Base-by-base conservation (phyloP, 108 stramenopile species). In the Skeletonema grethae region DNA sequence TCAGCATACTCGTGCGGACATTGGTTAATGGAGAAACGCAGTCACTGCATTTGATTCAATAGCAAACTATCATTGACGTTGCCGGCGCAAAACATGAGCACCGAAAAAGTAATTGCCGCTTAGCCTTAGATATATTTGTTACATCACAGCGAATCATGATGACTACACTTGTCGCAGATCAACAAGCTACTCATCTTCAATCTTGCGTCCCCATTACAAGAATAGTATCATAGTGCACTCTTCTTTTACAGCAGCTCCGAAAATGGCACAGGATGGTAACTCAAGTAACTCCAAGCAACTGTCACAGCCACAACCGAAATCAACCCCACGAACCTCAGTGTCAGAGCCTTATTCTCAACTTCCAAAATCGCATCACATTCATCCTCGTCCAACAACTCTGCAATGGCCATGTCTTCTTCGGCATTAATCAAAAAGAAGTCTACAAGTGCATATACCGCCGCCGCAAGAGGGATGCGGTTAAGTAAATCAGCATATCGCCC, bases 211-310 rank as follows among this genome's bases (percentile, higher is more conserved):
- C 41, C 41, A 4, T 43, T 4, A n/a, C 11, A 39, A 39, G 38
- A 28, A 28, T 1, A 28, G 25, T 43, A 43, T 43, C 0, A 43
- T n/a, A 43, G 41, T 43, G 15, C 41, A n/a, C 41, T 43, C 13
- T n/a, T 24, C 8, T 20, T 24, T 22, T 22, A 20, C 4, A 20
- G 15, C 31, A 78, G 70, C 70, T 79, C 65, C 39, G 57, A 38
- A 57, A 79, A 79, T 25, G 77, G 77, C n/a, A 79, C 77, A 31
- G 77, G 77, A 59, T 79, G 77, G 68, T 79, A 79, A 29, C 60
- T 61, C 53, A 79, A 53, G 45, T 24, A 46, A 16, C 70, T 72
- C 46, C 70, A 60, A 30, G 46, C 46, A 25, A 79, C 29, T 20
- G 77, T 79, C 60, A 58, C 71, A 29, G 67, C 29, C 36, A 79